phyloP scores from a whole-genome alignment of 169 alveolate species.

The Eimeria necatrix region DNA sequence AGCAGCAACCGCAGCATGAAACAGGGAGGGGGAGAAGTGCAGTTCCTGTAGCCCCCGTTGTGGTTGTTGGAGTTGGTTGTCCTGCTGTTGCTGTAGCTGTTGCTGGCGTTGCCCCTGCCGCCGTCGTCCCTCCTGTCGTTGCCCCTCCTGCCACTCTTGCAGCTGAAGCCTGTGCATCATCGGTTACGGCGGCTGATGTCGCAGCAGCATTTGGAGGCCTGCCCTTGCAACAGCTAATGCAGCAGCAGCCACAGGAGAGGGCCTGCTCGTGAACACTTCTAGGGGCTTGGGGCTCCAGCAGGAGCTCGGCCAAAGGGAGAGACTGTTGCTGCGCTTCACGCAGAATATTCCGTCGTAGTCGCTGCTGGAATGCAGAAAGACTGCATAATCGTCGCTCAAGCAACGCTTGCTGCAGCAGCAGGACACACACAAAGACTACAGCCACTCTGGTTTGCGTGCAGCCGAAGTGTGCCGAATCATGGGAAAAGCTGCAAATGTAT shows the following conservation, averaged over 20 bases:
- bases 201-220: not conserved
- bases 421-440: too few species aligned
- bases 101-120: not conserved
- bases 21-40: not conserved
- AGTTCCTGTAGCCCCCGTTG: not conserved
- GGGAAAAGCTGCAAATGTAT: too few species aligned
- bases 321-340: not conserved
- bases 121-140: not conserved
- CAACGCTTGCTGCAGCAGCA: not conserved
- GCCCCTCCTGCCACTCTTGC: not conserved
- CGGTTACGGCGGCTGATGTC: not conserved
- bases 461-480: too few species aligned
- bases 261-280: not conserved
- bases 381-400: not conserved
- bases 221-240: not conserved
- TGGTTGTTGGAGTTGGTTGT: not conserved
- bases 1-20: not conserved
- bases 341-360: not conserved
- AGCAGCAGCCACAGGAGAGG: not conserved
- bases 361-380: not conserved
- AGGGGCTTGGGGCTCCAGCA: not conserved
- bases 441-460: too few species aligned
- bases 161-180: not conserved
- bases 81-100: not conserved
- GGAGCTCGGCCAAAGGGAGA: not conserved